A percentile compares a stretch with the other conserved stretches of the same genome.
phyloP scores from a whole-genome alignment of 768 basidiomycete species.

The Lyophyllum decastes region DNA sequence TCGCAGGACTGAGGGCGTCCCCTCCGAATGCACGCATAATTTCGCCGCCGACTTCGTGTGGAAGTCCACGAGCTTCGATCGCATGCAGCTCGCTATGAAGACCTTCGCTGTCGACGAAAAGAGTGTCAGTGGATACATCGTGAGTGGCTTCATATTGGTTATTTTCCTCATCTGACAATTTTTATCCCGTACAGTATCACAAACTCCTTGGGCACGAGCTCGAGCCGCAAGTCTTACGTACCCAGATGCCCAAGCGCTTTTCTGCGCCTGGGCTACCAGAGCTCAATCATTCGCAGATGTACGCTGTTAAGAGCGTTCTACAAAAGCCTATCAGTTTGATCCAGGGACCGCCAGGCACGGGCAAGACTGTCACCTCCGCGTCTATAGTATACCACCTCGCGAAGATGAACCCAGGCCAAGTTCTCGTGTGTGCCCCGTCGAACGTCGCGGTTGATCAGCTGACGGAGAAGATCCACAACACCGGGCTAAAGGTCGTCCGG shows the following conservation, averaged over 20 bases:
- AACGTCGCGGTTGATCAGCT: constrained; percentile 99
- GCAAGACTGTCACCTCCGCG: constrained; percentile 98
- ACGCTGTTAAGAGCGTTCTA: constrained; percentile 97
- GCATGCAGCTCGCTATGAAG: constrained; percentile 99
- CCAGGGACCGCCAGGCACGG: constrained; percentile 98
- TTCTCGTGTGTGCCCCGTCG: constrained; percentile 97
- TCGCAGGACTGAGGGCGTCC: constrained; percentile 87
- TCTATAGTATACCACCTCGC: constrained; percentile 98
- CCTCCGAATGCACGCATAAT: constrained; percentile 90
- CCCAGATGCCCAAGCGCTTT: constrained; percentile 96
- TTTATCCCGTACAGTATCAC: constrained; percentile 71
- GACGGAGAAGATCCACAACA: constrained; percentile 98
- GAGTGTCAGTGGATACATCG: constrained; percentile 98
- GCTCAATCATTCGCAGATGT: constrained; percentile 99
- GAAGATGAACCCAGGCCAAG: constrained; percentile 99
- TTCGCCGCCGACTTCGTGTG: constrained; percentile 99
- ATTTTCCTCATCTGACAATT: neutral
- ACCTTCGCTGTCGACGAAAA: constrained; percentile 99
- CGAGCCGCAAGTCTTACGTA: constrained; percentile 87
- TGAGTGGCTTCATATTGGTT: constrained; percentile 39
- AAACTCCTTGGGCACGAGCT: constrained; percentile 98
- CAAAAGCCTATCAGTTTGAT: constrained; percentile 98
- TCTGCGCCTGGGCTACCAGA: constrained; percentile 97
- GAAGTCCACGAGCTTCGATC: constrained; percentile 99
- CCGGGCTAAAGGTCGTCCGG: constrained; percentile 97